Percentiles rank a stretch among this genome's conserved stretches.
phyloP scores from a whole-genome alignment of 2,329 filamentous ascomycete genomes.

The Lasiodiplodia gonubiensis region DNA sequence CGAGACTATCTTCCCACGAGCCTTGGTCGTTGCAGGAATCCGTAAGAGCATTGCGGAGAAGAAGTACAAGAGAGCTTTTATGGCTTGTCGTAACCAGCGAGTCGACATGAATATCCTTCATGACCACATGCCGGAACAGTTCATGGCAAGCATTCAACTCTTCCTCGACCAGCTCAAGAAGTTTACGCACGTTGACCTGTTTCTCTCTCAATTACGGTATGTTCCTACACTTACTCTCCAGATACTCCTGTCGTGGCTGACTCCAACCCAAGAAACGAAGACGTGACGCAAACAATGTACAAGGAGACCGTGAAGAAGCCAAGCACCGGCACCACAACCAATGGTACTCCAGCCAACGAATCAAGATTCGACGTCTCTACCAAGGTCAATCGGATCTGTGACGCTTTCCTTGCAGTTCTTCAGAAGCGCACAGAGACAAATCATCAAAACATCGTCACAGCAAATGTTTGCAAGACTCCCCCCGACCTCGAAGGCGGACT shows the following conservation, averaged over 20 bases:
- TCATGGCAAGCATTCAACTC: conserved; percentile 73
- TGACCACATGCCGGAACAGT: conserved; percentile 87
- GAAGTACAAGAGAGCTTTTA: conserved; percentile 83
- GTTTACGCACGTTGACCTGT: conserved; percentile 83
- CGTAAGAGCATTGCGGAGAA: conserved; percentile 78
- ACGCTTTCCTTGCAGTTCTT: conserved; percentile 77
- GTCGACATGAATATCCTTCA: conserved; percentile 98
- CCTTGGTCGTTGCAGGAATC: conserved; percentile 90
- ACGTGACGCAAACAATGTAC: conserved; percentile 93
- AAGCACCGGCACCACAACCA: conserved; percentile 36
- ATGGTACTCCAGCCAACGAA: conserved; percentile 25
- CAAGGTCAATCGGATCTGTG: conserved; percentile 89
- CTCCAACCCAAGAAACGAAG: conserved; percentile 67
- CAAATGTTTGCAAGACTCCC: conserved; percentile 90
- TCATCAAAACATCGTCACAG: conserved; percentile 91
- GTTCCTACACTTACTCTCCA: conserved; percentile 32
- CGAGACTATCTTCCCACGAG: conserved; percentile 91
- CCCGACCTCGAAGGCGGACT: conserved; percentile 89
- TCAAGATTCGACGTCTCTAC: conserved; percentile 38
- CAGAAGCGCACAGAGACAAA: conserved; percentile 65
- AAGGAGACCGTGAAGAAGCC: conserved; percentile 74
- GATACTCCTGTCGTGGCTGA: neutral
- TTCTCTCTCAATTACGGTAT: conserved; percentile 82
- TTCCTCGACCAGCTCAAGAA: conserved; percentile 88
- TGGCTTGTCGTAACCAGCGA: conserved; percentile 86